phyloP scores from a whole-genome alignment of 2,329 filamentous ascomycete species.

The Sclerotinia sclerotiorum region DNA sequence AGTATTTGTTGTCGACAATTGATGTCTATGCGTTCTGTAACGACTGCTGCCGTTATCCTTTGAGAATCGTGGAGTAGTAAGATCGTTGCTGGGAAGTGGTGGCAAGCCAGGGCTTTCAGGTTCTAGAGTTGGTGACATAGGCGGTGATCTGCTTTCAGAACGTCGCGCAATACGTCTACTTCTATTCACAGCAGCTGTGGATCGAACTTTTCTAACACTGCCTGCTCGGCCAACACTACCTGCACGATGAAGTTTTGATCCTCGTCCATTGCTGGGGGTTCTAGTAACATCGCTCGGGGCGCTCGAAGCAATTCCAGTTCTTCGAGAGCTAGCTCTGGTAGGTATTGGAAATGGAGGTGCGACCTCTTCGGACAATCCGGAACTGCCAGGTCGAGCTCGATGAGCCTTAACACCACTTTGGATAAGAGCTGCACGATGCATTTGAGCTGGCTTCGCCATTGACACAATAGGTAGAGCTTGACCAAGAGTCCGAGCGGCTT shows the following conservation, averaged over 20 bases:
- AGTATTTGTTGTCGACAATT: slow-evolving; percentile 61
- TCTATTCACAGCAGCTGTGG: slow-evolving; percentile 70
- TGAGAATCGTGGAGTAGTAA: slow-evolving; percentile 56
- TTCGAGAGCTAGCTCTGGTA: slow-evolving; percentile 80
- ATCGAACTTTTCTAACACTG: slow-evolving; percentile 81
- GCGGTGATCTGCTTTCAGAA: slow-evolving; percentile 59
- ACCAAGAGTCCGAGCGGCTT: slow-evolving; percentile 35
- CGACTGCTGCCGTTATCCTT: slow-evolving; percentile 44
- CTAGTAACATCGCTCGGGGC: slow-evolving; percentile 67
- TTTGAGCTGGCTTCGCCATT: slow-evolving; percentile 49
- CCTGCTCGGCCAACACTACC: slow-evolving; percentile 61
- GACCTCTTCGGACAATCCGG: slow-evolving; percentile 59
- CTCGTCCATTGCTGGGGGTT: slow-evolving; percentile 69
- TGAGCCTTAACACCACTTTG: slow-evolving; percentile 75
- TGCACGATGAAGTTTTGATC: slow-evolving; percentile 52
- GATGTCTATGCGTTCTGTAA: slow-evolving; percentile 53
- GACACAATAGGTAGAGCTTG: slow-evolving; percentile 38
- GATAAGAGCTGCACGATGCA: slow-evolving; percentile 77
- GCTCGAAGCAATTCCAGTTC: slow-evolving; percentile 65
- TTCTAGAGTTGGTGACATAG: slow-evolving; percentile 65
- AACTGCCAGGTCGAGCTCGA: slow-evolving; percentile 61
- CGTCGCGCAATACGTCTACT: slow-evolving; percentile 49
- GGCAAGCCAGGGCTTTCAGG: slow-evolving; percentile 71
- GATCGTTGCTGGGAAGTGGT: slow-evolving; percentile 70
- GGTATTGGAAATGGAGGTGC: slow-evolving; percentile 91